A percentile compares a stretch with the other conserved stretches of the same genome.
Conservation (phyloP, 1,284 basidiomycete genomes). For the Marasmius sp. region DNA sequence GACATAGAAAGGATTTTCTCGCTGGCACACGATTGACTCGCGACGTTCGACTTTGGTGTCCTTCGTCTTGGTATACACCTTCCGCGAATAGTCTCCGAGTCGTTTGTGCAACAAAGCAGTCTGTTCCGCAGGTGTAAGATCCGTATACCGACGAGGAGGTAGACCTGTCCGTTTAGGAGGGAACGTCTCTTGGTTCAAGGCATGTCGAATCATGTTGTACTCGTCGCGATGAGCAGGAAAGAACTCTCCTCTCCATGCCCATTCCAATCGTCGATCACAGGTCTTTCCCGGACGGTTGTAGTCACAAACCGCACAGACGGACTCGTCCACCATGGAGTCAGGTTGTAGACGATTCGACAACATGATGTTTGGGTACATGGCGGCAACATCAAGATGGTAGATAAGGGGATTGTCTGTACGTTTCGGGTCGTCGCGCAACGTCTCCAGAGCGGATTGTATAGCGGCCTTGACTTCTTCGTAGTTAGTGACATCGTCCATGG, state of each 20-base stretch:
- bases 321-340: conserved; percentile 96
- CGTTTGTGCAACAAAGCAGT: conserved; percentile 94
- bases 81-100: conserved; percentile 96
- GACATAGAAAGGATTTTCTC: conserved; percentile 99
- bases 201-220: conserved; percentile 99
- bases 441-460: conserved; percentile 80
- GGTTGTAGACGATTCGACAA: conserved; percentile 98
- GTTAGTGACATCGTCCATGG: conserved; percentile 87
- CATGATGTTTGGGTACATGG: conserved; percentile 99
- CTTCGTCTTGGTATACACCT: conserved; percentile 99
- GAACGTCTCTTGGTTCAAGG: conserved; percentile 92
- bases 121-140: conserved; percentile 87
- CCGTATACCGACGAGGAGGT: conserved; percentile 80
- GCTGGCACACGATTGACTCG: conserved; percentile 95
- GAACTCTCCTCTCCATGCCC: conserved; percentile 99
- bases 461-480: conserved; percentile 90
- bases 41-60: conserved; percentile 96
- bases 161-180: conserved; percentile 78
- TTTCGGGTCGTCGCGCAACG: conserved; percentile 89
- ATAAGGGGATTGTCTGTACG: conserved; percentile 93
- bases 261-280: conserved; percentile 93
- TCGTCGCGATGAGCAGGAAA: conserved; percentile 98
- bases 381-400: conserved; percentile 98
- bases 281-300: conserved; percentile 96
- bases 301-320: conserved; percentile 97